Conservation (phyloP, 192 early-diverging fungal species). For the Umbelopsis sp. region DNA sequence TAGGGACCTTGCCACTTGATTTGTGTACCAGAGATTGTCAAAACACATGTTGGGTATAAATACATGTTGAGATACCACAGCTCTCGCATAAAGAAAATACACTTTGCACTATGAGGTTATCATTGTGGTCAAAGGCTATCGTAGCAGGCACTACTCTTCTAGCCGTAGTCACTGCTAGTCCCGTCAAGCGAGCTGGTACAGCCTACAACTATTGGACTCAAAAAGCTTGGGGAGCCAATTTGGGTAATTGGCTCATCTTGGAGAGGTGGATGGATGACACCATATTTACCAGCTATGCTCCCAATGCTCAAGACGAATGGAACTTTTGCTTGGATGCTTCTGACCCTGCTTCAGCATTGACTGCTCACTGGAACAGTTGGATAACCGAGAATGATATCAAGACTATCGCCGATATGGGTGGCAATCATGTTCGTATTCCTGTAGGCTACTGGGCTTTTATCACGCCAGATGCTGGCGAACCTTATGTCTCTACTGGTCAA, state of each 20-base stretch:
- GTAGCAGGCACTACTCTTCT: neutral
- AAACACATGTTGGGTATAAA: too few species aligned
- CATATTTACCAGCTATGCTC: slow-evolving; percentile 42
- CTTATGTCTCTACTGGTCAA: slow-evolving; percentile 58
- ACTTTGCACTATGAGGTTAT: neutral
- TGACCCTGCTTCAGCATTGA: slow-evolving; percentile 35
- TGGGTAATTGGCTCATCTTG: slow-evolving; percentile 62
- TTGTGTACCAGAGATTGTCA: too few species aligned
- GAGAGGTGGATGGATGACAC: slow-evolving; percentile 61
- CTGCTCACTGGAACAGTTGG: slow-evolving; percentile 61
- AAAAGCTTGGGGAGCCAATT: slow-evolving; percentile 57
- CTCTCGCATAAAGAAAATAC: neutral
- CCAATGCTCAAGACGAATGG: slow-evolving; percentile 59
- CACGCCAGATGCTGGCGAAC: slow-evolving; percentile 55
- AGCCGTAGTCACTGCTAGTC: neutral
- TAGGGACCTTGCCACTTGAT: too few species aligned
- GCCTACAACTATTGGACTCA: slow-evolving; percentile 33
- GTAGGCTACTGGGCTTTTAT: slow-evolving; percentile 66
- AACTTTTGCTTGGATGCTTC: slow-evolving; percentile 52
- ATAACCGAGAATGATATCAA: slow-evolving; percentile 54
- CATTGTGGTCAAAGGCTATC: neutral
- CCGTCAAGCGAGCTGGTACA: slow-evolving; percentile 22
- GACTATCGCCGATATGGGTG: slow-evolving; percentile 45
- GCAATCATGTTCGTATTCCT: slow-evolving; percentile 60
- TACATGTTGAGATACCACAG: too few species aligned